phyloP scores from a whole-genome alignment of 805 yeast species.

The Cyberlindnera lachancei region DNA sequence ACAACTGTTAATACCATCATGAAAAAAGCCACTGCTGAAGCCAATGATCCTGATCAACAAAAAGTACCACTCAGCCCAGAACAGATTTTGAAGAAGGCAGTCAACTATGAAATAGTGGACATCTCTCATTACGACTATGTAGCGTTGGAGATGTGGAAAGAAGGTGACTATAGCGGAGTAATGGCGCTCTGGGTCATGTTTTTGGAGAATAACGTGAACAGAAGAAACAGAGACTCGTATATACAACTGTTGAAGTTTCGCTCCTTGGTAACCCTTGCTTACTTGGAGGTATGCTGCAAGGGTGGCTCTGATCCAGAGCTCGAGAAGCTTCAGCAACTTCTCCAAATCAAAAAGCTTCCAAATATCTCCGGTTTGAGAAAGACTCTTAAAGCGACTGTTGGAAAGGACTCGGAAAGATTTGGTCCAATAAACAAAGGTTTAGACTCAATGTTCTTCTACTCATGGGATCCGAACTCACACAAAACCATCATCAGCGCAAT shows the following conservation, averaged over 20 bases:
- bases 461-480: constrained; percentile 18
- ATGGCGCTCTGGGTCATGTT: constrained; percentile 19
- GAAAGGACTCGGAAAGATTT: constrained; percentile 5
- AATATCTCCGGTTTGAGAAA: neutral
- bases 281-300: constrained; percentile 8
- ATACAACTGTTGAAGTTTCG: constrained; percentile 1
- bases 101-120: constrained; percentile 12
- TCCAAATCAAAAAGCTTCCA: constrained; percentile 12
- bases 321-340: constrained; percentile 9
- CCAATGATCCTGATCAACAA: constrained; percentile 7
- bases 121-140: constrained; percentile 8
- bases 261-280: constrained; percentile 10
- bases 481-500: constrained; percentile 12
- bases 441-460: constrained; percentile 6
- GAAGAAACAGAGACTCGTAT: neutral
- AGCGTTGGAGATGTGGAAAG: constrained; percentile 8
- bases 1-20: constrained; percentile 4
- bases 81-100: constrained; percentile 14
- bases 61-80: constrained; percentile 16
- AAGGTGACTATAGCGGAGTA: constrained; percentile 10
- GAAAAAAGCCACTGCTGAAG: constrained; percentile 11
- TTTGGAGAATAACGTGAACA: constrained; percentile 13
- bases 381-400: constrained; percentile 2
- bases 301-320: constrained; percentile 4
- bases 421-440: constrained; percentile 3